Base-by-base conservation (phyloP, 768 basidiomycete species). In the Pleurotus ostreatus region DNA sequence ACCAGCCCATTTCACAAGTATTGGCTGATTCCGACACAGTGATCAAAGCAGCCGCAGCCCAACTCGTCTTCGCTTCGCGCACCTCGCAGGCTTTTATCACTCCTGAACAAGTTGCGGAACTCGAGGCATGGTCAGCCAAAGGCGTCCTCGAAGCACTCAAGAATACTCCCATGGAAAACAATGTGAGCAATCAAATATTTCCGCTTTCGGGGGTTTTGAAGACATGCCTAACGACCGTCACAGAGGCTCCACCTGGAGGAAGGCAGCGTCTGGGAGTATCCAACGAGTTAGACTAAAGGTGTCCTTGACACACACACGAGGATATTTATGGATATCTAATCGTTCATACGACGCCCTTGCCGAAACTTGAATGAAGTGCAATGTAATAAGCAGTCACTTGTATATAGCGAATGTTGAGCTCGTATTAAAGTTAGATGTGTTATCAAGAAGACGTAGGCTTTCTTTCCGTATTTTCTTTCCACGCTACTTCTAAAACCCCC, bases 51-150 rank as follows among this genome's bases (percentile, higher is more conserved):
- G 87, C 90, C 13, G 86, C 87, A 13, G 82, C 81, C 18, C 90
- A 92, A 57, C 88, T 92, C 80, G 81, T 92, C 4, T 93, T 89
- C 64, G 90, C 90, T n/a, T 79, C 84, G 43, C 81, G 90, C 47
- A 77, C 74, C 41, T 86, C 88, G 23, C 78, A 76, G 60, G 87
- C 81, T 59, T 91, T 92, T 63, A 92, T 93, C 63, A 83, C 82
- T 3, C 90, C 91, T 4, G 73, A 81, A 39, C 72, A 81, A 54
- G 88, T 90, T 25, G 68, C 67, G 7, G 73, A 73, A 55, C 64
- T 85, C 9, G 89, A 93, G 65, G 69, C 72, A 20, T 87, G 85
- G 86, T 75, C 79, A 47, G 80, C 82, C 18, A 66, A 75, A 73
- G 84, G 79, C 44, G 78, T 86, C 11, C 71, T 89, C 39, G 78